Percentiles rank a stretch among this genome's conserved stretches.
These are phyloP conservation scores for Eremomyces bilateralis DNA, from an alignment of 495 filamentous ascomycete genomes.

Conservation along the genomic window DNA sequence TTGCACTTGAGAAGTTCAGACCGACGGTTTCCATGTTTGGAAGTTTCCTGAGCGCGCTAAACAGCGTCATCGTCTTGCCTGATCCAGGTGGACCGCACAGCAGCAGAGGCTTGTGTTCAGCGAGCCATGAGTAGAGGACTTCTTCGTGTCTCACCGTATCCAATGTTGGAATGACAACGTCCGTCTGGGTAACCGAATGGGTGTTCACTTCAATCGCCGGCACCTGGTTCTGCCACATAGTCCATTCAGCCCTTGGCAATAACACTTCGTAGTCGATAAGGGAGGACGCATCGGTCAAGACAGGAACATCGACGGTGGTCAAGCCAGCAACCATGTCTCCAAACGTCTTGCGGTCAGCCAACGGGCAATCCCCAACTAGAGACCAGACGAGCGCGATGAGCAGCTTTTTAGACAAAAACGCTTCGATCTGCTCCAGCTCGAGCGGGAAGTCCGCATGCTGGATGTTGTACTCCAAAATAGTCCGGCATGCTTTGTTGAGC, in stretches of 20 bases:
- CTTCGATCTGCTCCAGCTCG: constrained; percentile 69
- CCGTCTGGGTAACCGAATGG: constrained; percentile 88
- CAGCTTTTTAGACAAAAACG: constrained; percentile 78
- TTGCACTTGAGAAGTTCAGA: constrained; percentile 97
- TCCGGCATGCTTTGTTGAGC: constrained; percentile 76
- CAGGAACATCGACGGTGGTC: constrained; percentile 63
- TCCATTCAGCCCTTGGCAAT: constrained; percentile 72
- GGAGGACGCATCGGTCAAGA: constrained; percentile 47
- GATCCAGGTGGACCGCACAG: constrained; percentile 95
- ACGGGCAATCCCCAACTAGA: constrained; percentile 81
- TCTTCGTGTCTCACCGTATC: constrained; percentile 96
- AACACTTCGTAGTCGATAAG: constrained; percentile 90
- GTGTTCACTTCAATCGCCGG: constrained; percentile 91
- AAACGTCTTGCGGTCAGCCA: constrained; percentile 69
- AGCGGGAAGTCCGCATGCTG: constrained; percentile 89
- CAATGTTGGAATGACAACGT: constrained; percentile 90
- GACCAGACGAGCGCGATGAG: constrained; percentile 85
- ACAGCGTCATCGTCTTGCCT: constrained; percentile 98
- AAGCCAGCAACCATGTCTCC: constrained; percentile 61
- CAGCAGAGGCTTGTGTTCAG: constrained; percentile 90
- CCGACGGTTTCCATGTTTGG: constrained; percentile 98
- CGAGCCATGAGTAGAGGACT: constrained; percentile 94
- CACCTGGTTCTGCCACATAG: constrained; percentile 81
- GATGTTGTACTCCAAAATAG: constrained; percentile 83
- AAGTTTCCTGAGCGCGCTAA: constrained; percentile 85